Conservation (phyloP, 1,284 basidiomycete genomes). For the Pseudozyma thailandica region DNA sequence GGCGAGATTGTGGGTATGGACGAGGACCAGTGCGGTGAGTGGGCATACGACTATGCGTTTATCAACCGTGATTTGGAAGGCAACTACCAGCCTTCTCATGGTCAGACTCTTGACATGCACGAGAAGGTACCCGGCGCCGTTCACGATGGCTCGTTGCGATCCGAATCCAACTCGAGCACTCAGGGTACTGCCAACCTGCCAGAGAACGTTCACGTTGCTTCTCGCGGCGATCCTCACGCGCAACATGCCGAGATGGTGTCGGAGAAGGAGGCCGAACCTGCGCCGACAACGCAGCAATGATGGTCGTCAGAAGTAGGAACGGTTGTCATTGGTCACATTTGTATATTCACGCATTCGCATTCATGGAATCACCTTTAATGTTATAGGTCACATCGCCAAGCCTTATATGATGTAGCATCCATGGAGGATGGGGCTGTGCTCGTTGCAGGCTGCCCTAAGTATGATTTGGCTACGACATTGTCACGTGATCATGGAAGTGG, state of each 20-base stretch:
- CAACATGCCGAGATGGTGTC: background rate
- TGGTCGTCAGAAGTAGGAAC: background rate
- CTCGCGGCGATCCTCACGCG: background rate
- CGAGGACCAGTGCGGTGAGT: slow-evolving; percentile 74
- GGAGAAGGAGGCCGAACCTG: background rate
- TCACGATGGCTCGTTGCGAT: slow-evolving; percentile 21
- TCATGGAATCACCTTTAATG: background rate
- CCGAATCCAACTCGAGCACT: slow-evolving; percentile 11
- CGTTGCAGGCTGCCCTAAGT: too few species aligned
- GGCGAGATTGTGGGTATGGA: slow-evolving; percentile 89
- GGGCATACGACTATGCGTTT: slow-evolving; percentile 61
- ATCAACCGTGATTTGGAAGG: slow-evolving; percentile 62
- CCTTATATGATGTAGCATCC: too few species aligned
- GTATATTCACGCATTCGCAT: background rate
- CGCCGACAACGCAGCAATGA: background rate
- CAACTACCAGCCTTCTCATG: slow-evolving; percentile 55
- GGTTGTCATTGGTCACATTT: background rate
- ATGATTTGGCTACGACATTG: too few species aligned
- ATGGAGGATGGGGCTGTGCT: too few species aligned
- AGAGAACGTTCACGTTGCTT: background rate
- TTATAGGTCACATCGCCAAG: too few species aligned
- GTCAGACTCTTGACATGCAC: slow-evolving; percentile 50
- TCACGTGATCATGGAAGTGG: too few species aligned
- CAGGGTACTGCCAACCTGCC: slow-evolving; percentile 11
- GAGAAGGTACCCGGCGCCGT: slow-evolving; percentile 43